phyloP scores from a whole-genome alignment of 345 rosid genomes.

The Hypericum androsaemum region DNA sequence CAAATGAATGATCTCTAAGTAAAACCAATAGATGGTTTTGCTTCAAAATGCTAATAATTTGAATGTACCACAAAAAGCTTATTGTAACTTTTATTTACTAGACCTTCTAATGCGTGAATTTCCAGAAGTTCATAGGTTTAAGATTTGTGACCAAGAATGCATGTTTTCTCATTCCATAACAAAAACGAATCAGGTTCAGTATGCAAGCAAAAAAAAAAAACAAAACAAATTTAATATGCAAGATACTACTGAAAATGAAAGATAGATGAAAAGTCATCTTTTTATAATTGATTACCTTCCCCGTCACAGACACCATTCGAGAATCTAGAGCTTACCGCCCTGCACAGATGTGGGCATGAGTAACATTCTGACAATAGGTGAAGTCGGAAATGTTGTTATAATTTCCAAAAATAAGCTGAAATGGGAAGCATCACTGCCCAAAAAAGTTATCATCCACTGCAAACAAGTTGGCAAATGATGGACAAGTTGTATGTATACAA shows the following conservation, averaged over 20 bases:
- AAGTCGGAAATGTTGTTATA: slow-evolving; percentile 86
- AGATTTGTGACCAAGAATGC: slow-evolving; percentile 82
- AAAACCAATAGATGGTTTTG: too few relatives aligned
- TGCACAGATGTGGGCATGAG: slow-evolving; percentile 78
- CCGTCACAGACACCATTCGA: slow-evolving; percentile 59
- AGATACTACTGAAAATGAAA: slow-evolving; percentile 3
- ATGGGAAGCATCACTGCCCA: slow-evolving; percentile 33
- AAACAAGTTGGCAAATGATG: not conserved
- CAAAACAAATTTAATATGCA: slow-evolving; percentile 1
- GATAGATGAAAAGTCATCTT: not conserved
- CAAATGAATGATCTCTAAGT: too few relatives aligned
- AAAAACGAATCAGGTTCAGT: too few relatives aligned
- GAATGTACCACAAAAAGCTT: not conserved
- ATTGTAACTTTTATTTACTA: slow-evolving; percentile 71
- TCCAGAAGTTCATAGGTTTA: slow-evolving; percentile 71
- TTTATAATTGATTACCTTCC: slow-evolving; percentile 51
- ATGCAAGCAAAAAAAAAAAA: too few relatives aligned
- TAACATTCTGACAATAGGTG: slow-evolving; percentile 75
- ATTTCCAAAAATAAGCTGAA: slow-evolving; percentile 76
- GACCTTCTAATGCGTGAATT: slow-evolving; percentile 58
- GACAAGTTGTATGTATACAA: not conserved
- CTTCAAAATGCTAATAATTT: slow-evolving; percentile 1
- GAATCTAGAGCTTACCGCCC: slow-evolving; percentile 68
- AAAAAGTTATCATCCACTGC: not conserved
- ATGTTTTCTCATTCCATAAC: slow-evolving; percentile 37